These are phyloP conservation scores for Zizania latifolia DNA, from an alignment of 176 grass and related monocot genomes.

Conservation along the genomic window DNA sequence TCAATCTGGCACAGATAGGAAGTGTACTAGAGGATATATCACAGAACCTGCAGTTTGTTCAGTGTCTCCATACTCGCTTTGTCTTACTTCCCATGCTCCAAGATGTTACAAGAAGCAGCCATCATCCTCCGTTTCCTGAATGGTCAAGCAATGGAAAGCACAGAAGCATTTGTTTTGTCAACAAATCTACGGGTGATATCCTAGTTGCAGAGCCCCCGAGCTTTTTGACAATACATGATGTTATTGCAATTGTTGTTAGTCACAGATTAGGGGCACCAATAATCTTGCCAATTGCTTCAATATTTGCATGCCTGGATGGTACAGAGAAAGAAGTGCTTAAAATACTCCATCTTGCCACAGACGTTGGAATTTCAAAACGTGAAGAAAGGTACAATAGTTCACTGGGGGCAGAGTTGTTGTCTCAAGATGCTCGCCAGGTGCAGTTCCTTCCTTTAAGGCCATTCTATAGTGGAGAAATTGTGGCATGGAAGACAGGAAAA, in stretches of 20 bases:
- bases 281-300: conserved; percentile 62
- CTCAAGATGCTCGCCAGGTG: conserved; percentile 87
- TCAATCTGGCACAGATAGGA: conserved; percentile 52
- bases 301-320: conserved; percentile 80
- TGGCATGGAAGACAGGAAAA: conserved; percentile 90
- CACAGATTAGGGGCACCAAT: conserved; percentile 59
- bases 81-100: conserved; percentile 58
- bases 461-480: conserved; percentile 87
- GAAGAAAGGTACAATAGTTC: conserved; percentile 51
- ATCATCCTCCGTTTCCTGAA: conserved; percentile 51
- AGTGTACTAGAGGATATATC: conserved; percentile 56
- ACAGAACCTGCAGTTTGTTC: conserved; percentile 64
- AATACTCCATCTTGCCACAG: conserved; percentile 60
- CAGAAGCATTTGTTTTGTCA: conserved; percentile 60
- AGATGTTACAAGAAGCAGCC: conserved; percentile 56
- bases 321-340: conserved; percentile 73
- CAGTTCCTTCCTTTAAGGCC: conserved; percentile 93
- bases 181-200: conserved; percentile 63
- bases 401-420: conserved; percentile 66
- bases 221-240: conserved; percentile 85
- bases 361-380: conserved; percentile 43
- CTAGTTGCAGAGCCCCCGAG: conserved; percentile 80
- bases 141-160: conserved; percentile 70
- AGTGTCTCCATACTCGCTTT: conserved; percentile 71
- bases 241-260: conserved; percentile 65